Evolutionary conservation across 2,329 filamentous ascomycete genomes (phyloP), one percentile per base, ranked within the genome.

Genomic region (Dryadomyces quercivorus): DNA sequence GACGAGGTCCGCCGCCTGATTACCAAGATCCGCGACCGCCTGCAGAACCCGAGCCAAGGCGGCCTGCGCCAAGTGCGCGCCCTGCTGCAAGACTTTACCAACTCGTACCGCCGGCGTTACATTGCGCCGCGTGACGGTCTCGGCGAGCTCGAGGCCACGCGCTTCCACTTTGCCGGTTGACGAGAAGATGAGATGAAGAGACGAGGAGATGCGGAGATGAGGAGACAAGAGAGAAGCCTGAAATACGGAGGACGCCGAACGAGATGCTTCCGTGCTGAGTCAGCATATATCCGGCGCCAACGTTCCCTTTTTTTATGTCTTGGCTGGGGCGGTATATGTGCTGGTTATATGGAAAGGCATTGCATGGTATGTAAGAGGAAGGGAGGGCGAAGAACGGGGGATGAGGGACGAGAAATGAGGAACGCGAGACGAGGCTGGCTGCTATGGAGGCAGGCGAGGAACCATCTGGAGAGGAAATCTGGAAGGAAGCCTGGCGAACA

Each of bases 21-120:
- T 67, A 75, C 74, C 59, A 90, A 86, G 66, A 91, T 97, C 61
- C 82, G 81, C 62, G 47, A 53, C 42, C 46, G 47, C 21, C 80
- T 95, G 50, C 75, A 77, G 49, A 26, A 40, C 46, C 47, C 86
- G 57, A 81, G 82, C 43, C 69, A 66, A 1, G 72, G 78, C 21
- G 75, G 75, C 22, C 67, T 88, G 45, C 78, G 89, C 56, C 90
- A 90, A 70, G 89, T 96, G 53, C 80, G 92, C 42, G 84, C 81
- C 26, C 75, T 95, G 38, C 76, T 98, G 55, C 93, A 97, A 71
- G 94, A 98, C 69, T 98, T 98, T 66, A 97, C 93, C 22, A 95
- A 92, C 66, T 88, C 84, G 34, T 98, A 98, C 69, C 82, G 94
- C 51, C 79, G 94, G 65, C 80, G 94, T 59, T 96, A 98, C 64